Conservation (phyloP, 331 rosid genomes). For the Malus hybrid region DNA sequence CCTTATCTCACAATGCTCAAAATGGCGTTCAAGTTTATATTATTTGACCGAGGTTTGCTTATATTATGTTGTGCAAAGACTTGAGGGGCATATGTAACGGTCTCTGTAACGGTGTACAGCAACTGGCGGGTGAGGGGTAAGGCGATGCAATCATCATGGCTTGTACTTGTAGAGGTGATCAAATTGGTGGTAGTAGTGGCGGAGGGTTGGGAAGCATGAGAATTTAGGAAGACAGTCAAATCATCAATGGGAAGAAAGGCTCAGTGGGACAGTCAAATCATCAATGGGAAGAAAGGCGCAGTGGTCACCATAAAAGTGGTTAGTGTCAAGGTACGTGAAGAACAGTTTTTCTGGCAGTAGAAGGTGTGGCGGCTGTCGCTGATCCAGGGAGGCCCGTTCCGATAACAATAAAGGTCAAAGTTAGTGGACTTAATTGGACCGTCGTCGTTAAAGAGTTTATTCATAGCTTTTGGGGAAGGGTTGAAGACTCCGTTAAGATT, state of each 20-base stretch:
- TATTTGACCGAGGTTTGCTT: no score
- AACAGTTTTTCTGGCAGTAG: slow-evolving; percentile 50
- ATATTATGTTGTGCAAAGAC: slow-evolving; percentile 8
- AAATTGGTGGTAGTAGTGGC: neutral
- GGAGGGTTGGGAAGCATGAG: slow-evolving; percentile 24
- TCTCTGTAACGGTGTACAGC: slow-evolving; percentile 31
- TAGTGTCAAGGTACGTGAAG: slow-evolving; percentile 72
- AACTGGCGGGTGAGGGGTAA: slow-evolving; percentile 30
- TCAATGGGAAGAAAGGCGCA: slow-evolving; percentile 53
- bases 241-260: no score
- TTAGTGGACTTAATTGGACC: slow-evolving; percentile 5
- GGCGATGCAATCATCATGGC: slow-evolving; percentile 13
- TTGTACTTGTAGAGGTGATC: neutral
- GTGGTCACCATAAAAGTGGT: slow-evolving; percentile 60
- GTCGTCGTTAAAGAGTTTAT: neutral
- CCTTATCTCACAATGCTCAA: no score
- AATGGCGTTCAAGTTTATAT: no score
- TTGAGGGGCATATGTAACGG: slow-evolving; percentile 16
- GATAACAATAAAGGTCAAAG: slow-evolving; percentile 55
- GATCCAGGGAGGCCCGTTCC: slow-evolving; percentile 70
- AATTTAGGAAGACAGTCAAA: slow-evolving; percentile 49
- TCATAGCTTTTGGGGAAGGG: neutral
- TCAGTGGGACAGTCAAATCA: no score
- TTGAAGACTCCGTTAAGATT: neutral
- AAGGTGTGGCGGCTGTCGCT: slow-evolving; percentile 56